Evolutionary conservation across 2,329 filamentous ascomycete genomes (phyloP), one percentile per base, ranked within the genome.

Genomic region (Penicillium psychrosexuale): DNA sequence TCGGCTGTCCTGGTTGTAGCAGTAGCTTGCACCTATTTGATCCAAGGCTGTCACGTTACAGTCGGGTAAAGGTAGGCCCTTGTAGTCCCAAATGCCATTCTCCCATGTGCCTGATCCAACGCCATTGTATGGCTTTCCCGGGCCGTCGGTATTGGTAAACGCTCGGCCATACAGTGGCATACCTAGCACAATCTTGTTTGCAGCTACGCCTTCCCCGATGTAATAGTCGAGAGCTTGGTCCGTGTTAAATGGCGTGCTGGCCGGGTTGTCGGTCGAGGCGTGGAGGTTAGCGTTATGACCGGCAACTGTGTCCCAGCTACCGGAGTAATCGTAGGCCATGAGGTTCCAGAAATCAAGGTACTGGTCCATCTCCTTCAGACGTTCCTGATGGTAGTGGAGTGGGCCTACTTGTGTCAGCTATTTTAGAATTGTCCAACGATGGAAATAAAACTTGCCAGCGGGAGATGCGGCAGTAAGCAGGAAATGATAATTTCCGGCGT

Each of bases 101-200:
- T 97, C 92, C 88, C 89, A 97, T 52, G 82, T 89, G 0, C 91
- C 93, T 24, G 82, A 87, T 0, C 81, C 80, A 9, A 89, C 79
- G 5, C 91, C 91, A 43, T 73, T 81, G 74, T 82, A 97, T 0
- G 84, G 75, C 30, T 78, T 71, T 0, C 92, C 93, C 0, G 84
- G 82, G 0, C 91, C 91, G 27, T 87, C 81, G 0, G 93, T 97
- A 61, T 84, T 83, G 61, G 85, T 80, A 70, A 97, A 97, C 0
- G 89, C 84, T 31, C 91, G 88, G 1, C 92, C 93, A 69, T 97
- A 97, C n/a, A 97, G 78, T 2, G 93, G 92, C 88, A 96, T 93
- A 1, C 93, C 92, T 11, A 97, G 73, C 2, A 96, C 88, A 47
- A 97, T 84, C 75, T 96, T 96, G 57, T 78, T 67, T 0, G 84